phyloP scores from a whole-genome alignment of 345 rosid species.

The Salix koriyanagi region DNA sequence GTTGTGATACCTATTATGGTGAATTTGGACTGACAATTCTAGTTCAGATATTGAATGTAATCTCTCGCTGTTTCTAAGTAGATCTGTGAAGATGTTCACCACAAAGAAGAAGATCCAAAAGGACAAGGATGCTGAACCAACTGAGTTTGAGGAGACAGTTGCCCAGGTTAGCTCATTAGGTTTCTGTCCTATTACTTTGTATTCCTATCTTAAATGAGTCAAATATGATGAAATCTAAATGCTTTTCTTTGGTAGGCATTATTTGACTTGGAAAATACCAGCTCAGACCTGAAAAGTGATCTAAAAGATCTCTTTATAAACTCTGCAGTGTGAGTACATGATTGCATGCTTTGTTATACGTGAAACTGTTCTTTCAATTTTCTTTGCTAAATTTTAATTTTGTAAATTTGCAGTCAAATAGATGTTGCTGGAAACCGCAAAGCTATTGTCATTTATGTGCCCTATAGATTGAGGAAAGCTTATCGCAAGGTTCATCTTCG shows the following conservation, averaged over 20 bases:
- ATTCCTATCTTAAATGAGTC: background rate
- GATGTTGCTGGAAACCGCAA: constrained; percentile 69
- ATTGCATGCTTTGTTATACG: background rate
- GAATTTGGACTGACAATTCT: background rate
- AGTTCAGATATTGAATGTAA: background rate
- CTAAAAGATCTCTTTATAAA: constrained; percentile 74
- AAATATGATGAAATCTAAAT: background rate
- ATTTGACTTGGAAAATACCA: constrained; percentile 72
- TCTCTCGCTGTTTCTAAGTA: constrained; percentile 6
- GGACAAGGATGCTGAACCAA: constrained; percentile 79
- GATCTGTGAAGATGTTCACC: constrained; percentile 66
- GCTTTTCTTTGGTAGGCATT: constrained; percentile 46
- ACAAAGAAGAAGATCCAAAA: constrained; percentile 75
- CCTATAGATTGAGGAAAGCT: constrained; percentile 79
- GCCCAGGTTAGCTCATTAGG: constrained; percentile 50
- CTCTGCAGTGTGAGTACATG: constrained; percentile 33
- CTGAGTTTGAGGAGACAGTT: constrained; percentile 80
- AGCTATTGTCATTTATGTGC: constrained; percentile 76
- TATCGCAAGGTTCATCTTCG: constrained; percentile 80
- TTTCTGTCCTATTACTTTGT: background rate
- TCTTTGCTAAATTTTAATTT: background rate
- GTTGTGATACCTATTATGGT: background rate
- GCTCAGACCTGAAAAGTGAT: constrained; percentile 69
- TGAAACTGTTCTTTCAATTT: background rate
- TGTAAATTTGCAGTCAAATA: constrained; percentile 50